Conservation (phyloP, 352 stramenopile genomes). For the Aphanomyces euteiches region DNA sequence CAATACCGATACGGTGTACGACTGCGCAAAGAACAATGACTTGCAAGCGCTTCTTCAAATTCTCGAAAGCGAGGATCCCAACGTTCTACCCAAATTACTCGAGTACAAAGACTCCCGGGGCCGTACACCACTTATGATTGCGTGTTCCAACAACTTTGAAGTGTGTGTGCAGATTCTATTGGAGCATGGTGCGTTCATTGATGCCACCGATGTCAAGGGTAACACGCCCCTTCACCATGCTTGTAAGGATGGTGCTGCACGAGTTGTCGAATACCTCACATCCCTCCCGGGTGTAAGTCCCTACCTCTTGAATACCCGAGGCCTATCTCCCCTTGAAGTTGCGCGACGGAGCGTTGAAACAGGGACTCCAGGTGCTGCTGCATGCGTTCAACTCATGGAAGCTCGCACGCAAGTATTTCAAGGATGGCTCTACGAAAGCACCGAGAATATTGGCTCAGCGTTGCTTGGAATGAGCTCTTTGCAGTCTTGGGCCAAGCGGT, state of each 20-base stretch:
- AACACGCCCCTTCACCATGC: slow-evolving; percentile 25
- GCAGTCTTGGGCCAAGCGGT: slow-evolving; percentile 11
- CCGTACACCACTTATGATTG: slow-evolving; percentile 24
- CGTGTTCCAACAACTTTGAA: slow-evolving; percentile 2
- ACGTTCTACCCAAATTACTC: background rate
- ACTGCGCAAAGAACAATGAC: slow-evolving; percentile 16
- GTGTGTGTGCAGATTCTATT: slow-evolving; percentile 8
- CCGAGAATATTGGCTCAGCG: background rate
- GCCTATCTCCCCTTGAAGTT: background rate
- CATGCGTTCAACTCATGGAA: slow-evolving; percentile 13
- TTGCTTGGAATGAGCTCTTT: background rate
- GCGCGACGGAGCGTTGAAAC: slow-evolving; percentile 7
- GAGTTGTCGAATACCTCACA: slow-evolving; percentile 10
- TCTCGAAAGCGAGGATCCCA: background rate
- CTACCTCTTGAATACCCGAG: slow-evolving; percentile 11
- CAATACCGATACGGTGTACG: slow-evolving; percentile 17
- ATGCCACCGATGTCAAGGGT: slow-evolving; percentile 10
- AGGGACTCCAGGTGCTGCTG: background rate
- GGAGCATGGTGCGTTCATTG: slow-evolving; percentile 11
- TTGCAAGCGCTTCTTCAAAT: slow-evolving; percentile 5
- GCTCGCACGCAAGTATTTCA: slow-evolving; percentile 10
- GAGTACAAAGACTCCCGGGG: slow-evolving; percentile 22
- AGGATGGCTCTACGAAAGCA: slow-evolving; percentile 23
- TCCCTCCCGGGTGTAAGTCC: background rate
- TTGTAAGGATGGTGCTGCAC: background rate